Evolutionary conservation across 2,329 filamentous ascomycete genomes (phyloP).

Genomic region (Colletotrichum musicola): DNA sequence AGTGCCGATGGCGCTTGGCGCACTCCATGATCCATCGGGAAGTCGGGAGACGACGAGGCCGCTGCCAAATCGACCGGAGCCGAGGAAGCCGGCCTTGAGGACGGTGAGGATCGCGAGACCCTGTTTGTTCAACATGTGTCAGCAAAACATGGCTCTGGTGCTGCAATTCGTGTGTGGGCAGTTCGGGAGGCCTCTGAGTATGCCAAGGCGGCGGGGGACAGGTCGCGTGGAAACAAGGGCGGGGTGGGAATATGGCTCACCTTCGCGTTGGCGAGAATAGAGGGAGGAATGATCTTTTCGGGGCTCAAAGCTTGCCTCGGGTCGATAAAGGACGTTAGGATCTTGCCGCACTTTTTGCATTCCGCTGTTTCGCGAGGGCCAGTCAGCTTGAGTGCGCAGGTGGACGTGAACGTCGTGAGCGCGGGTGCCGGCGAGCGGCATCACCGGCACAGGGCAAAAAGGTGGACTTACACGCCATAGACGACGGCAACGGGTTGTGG

Average conservation of each 20-base stretch:
- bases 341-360: slow-evolving; percentile 97
- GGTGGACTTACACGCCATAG: slow-evolving; percentile 73
- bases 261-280: slow-evolving; percentile 91
- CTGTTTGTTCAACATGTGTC: slow-evolving; percentile 49
- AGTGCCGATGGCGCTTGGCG: slow-evolving; percentile 84
- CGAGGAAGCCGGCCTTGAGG: slow-evolving; percentile 88
- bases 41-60: slow-evolving; percentile 86
- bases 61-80: slow-evolving; percentile 84
- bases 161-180: neutral
- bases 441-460: slow-evolving; percentile 30
- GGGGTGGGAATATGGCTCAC: slow-evolving; percentile 56
- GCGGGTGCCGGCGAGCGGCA: slow-evolving; percentile 42
- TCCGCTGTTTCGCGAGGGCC: slow-evolving; percentile 74
- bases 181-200: slow-evolving; percentile 13
- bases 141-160: slow-evolving; percentile 3
- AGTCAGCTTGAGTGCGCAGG: slow-evolving; percentile 26
- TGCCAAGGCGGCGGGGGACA: slow-evolving; percentile 21
- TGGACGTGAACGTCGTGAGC: neutral
- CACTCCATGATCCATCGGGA: slow-evolving; percentile 83
- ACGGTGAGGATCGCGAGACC: slow-evolving; percentile 89
- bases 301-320: slow-evolving; percentile 93
- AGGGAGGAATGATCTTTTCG: slow-evolving; percentile 95
- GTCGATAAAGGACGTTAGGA: slow-evolving; percentile 93
- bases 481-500: slow-evolving; percentile 76
- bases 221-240: slow-evolving; percentile 18